These are phyloP conservation scores for Verbascum thapsus DNA, from an alignment of 257 asterid species.

Conservation along the genomic window DNA sequence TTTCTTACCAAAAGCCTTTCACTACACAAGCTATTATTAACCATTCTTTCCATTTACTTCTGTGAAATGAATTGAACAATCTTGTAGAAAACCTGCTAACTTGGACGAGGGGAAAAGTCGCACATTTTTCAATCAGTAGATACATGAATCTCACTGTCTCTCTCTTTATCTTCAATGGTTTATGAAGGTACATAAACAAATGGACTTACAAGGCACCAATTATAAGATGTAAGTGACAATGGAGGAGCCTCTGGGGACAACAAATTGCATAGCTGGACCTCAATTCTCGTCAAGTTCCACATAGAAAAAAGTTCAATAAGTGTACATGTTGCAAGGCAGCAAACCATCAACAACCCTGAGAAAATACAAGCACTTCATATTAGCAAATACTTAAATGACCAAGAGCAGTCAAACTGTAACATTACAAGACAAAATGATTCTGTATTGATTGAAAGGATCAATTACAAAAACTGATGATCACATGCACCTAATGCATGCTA, in stretches of 20 bases:
- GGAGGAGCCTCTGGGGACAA: constrained; percentile 97
- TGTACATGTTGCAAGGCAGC: constrained; percentile 68
- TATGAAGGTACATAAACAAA: constrained; percentile 2
- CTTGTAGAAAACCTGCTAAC: neutral
- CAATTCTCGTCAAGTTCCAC: constrained; percentile 99
- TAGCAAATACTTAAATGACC: neutral
- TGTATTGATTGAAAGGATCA: constrained; percentile 6
- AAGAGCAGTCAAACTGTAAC: constrained; percentile 24
- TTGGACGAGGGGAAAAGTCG: neutral
- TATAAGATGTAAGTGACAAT: constrained; percentile 82
- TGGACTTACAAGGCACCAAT: constrained; percentile 92
- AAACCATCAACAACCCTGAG: constrained; percentile 67
- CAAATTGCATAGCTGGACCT: constrained; percentile 88
- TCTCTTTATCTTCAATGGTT: neutral
- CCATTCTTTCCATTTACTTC: neutral
- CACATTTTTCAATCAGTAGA: constrained; percentile 3
- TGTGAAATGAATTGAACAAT: neutral
- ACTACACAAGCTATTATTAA: neutral
- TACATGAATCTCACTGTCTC: constrained; percentile 1
- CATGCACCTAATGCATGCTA: constrained; percentile 9
- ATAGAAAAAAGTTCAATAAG: constrained; percentile 81
- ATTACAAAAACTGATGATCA: neutral
- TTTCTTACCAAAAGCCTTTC: no score
- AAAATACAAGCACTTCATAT: constrained; percentile 22
- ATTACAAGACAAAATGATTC: constrained; percentile 1